Base-by-base conservation (phyloP, 768 basidiomycete species). In the Epithele typhae region DNA sequence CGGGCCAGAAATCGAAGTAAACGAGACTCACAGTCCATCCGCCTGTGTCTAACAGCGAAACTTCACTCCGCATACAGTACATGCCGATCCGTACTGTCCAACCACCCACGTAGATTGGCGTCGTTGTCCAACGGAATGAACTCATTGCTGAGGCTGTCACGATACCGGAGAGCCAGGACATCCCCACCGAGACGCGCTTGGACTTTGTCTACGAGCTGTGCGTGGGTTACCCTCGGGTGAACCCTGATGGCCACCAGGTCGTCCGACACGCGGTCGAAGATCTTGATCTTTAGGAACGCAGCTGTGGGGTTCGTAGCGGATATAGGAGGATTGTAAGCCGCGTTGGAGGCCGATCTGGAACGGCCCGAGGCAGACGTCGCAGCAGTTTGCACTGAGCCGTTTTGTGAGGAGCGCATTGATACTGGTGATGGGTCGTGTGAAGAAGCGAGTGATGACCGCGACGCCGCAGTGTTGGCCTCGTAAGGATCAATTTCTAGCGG, bases 201-300 rank as follows among this genome's bases (percentile, higher is more conserved):
- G 25, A 97, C 89, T 69, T 98, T 99, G 41, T 82, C 88, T 75
- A 96, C 84, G 51, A 99, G 73, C 59, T 95, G 92, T 9, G 67
- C 71, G 59, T 89, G 86, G 7, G 87, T 82, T 33, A 98, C 93
- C 42, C 77, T 80, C 19, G 96, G 96, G 61, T 95, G 93, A 23
- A 98, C 95, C 12, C 96, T 84, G 46, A 98, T 96, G 4, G 96
- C 96, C 53, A 98, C 92, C 45, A 98, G 71, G 64, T 99, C 96
- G 61, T 98, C 94, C 21, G 92, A 85, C 46, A 85, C 75, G 32
- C 89, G 81, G 68, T 96, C 90, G 64, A 96, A 96, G 37, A 99
- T 92, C 70, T 99, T 99, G 70, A 99, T 96, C 71, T 98, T 99
- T 55, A 98, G 78, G 67, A 93, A 98, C 19, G 94, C 88, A 12